phyloP scores from a whole-genome alignment of 108 stramenopile genomes.

The Aurantiochytrium sp. region DNA sequence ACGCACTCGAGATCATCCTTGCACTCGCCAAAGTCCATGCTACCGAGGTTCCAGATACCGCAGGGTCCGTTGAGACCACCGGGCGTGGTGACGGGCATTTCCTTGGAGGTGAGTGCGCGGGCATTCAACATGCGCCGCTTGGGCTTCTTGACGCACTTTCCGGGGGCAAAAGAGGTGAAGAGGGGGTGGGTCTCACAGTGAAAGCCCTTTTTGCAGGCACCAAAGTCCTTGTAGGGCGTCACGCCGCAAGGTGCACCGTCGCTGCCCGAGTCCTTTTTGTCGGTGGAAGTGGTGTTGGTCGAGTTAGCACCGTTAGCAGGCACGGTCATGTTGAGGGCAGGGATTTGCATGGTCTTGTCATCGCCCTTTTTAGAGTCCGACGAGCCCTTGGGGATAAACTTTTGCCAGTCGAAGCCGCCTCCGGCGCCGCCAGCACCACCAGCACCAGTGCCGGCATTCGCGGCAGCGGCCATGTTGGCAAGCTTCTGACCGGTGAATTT shows the following conservation, averaged over 20 bases:
- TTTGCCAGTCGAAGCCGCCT: background rate
- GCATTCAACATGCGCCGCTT: background rate
- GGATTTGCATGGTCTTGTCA: background rate
- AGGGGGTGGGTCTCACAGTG: background rate
- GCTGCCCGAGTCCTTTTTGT: background rate
- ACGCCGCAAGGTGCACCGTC: background rate
- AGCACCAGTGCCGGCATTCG: background rate
- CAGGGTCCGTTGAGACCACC: background rate
- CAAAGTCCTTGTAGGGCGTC: conserved; percentile 15
- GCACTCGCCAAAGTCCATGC: background rate
- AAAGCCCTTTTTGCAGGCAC: background rate
- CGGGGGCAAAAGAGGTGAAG: background rate
- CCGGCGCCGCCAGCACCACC: background rate
- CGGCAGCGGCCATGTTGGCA: background rate
- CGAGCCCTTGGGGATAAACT: background rate
- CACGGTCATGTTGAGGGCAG: background rate
- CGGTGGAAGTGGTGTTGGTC: background rate
- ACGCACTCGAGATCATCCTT: background rate
- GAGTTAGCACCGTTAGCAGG: background rate
- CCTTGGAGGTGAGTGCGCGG: background rate
- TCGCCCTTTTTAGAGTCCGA: background rate
- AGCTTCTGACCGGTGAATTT: background rate
- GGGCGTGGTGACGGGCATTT: background rate
- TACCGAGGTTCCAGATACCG: background rate
- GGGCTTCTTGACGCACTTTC: conserved; percentile 4